Base-by-base conservation (phyloP, 2,329 filamentous ascomycete species). In the Endoconidiophora polonica region DNA sequence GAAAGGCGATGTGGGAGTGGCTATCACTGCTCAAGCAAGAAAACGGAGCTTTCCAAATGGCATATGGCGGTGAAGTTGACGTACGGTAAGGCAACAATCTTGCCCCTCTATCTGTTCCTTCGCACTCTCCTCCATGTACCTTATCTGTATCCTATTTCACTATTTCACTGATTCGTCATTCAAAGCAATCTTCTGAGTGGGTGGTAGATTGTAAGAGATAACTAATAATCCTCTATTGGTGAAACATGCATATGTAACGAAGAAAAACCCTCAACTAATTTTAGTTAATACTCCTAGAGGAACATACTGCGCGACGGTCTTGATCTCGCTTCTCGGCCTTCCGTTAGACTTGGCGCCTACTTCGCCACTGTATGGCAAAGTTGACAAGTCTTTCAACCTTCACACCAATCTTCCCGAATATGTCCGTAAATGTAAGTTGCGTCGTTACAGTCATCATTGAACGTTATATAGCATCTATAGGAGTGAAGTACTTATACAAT, bases 21-120 rank as follows among this genome's bases (percentile, higher is more conserved):
- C 73, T 98, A 16, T 86, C 83, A 56, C 71, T 72, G 38, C 72
- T 96, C 61, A 98, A 96, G 70, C 84, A 94, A 64, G 68, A 76
- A 9, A 79, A 86, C 61, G 91, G 91, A 46, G 86, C 86, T n/a
- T 96, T 98, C 62, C 79, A 81, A 58, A 83, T 98, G 70, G 81
- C 80, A 47, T 67, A 83, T 46, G 86, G 83, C 53, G 91, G 88
- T 52, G 91, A 98, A 67, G 83, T 91, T 65, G 91, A 98, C 64
- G 83, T 95, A 54, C 79, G 86, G 83, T 84, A 72, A 63, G 72
- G 63, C 42, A 37, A 47, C 9, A 3, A 24, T 20, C 18, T 7
- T 33, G 29, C 29, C 12, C 12, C 7, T 39, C 18, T 45, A 10
- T 47, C 5, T 33, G 14, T 29, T 20, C n/a, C 16, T 26, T 20